phyloP scores from a whole-genome alignment of 2,329 filamentous ascomycete species.

The Ophiognomonia clavigignenti-juglandacearum region DNA sequence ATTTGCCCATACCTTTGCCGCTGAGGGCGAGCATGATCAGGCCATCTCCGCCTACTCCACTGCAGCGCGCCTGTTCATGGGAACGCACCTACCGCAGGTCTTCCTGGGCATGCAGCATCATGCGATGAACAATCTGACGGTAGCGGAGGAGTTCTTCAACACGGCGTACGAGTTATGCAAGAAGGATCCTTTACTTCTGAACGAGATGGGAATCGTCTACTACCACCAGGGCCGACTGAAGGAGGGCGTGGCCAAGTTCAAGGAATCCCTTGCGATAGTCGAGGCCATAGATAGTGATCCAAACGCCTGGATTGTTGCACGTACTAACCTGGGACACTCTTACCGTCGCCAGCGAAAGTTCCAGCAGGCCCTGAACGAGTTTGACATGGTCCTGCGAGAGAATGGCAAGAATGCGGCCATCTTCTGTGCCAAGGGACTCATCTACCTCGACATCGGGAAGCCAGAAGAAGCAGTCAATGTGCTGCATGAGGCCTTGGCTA shows the following conservation, averaged over 20 bases:
- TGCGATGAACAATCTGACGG: constrained; percentile 86
- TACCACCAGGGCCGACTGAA: constrained; percentile 82
- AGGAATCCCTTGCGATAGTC: constrained; percentile 70
- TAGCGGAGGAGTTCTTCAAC: constrained; percentile 91
- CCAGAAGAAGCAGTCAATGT: constrained; percentile 74
- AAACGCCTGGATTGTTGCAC: constrained; percentile 74
- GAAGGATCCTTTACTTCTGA: constrained; percentile 83
- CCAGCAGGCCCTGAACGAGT: constrained; percentile 70
- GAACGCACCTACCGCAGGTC: constrained; percentile 90
- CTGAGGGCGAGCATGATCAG: constrained; percentile 96
- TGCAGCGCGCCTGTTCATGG: constrained; percentile 89
- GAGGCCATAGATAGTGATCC: constrained; percentile 78
- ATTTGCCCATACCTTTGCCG: constrained; percentile 96
- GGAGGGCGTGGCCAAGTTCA: constrained; percentile 74
- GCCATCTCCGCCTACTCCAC: constrained; percentile 97
- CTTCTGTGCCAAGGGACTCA: constrained; percentile 78
- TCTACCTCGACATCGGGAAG: constrained; percentile 71
- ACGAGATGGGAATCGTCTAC: constrained; percentile 93
- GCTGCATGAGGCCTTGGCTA: constrained; percentile 78
- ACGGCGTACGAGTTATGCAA: constrained; percentile 80
- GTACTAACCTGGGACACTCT: constrained; percentile 86
- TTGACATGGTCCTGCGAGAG: constrained; percentile 80
- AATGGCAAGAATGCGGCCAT: constrained; percentile 75
- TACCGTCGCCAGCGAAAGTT: constrained; percentile 68
- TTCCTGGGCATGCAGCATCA: constrained; percentile 99